Conservation (phyloP, 1,284 basidiomycete species). For the Ustilago nuda region DNA sequence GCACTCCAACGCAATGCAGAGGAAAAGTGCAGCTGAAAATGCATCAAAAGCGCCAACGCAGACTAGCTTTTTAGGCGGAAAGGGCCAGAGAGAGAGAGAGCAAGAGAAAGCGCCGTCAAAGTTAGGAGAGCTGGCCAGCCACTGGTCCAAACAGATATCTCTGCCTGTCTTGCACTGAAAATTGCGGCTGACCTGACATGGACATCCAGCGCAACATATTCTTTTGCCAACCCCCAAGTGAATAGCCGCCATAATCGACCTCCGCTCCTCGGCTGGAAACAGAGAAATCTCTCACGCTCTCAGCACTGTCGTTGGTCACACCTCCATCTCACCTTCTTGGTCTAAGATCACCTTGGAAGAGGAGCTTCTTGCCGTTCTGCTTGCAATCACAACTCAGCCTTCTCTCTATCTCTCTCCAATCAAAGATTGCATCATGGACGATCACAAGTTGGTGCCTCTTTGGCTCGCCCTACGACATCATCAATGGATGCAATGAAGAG, state of each 20-base stretch:
- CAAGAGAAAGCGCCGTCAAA: no score
- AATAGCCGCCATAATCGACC: slow-evolving; percentile 13
- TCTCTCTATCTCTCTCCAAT: not conserved
- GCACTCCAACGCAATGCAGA: not conserved
- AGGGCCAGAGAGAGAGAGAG: not conserved
- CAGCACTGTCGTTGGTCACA: not conserved
- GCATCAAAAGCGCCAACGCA: not conserved
- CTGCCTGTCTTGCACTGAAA: not conserved
- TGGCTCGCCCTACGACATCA: not conserved
- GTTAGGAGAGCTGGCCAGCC: not conserved
- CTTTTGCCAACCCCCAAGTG: slow-evolving; percentile 23
- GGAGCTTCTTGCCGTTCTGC: no score
- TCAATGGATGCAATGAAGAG: not conserved
- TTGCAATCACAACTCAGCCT: not conserved
- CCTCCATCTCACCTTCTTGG: no score
- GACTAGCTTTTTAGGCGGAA: not conserved
- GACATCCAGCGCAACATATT: not conserved
- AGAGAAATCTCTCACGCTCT: slow-evolving; percentile 2
- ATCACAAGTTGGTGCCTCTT: not conserved
- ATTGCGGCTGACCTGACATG: slow-evolving; percentile 3
- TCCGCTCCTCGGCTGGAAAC: not conserved
- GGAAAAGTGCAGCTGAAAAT: not conserved
- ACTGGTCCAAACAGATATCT: not conserved
- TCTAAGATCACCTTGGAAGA: no score
- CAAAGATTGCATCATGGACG: not conserved